Evolutionary conservation across 306 rosid genomes (phyloP), one percentile per base, ranked within the genome.

Genomic region (Prunus kanzakura): DNA sequence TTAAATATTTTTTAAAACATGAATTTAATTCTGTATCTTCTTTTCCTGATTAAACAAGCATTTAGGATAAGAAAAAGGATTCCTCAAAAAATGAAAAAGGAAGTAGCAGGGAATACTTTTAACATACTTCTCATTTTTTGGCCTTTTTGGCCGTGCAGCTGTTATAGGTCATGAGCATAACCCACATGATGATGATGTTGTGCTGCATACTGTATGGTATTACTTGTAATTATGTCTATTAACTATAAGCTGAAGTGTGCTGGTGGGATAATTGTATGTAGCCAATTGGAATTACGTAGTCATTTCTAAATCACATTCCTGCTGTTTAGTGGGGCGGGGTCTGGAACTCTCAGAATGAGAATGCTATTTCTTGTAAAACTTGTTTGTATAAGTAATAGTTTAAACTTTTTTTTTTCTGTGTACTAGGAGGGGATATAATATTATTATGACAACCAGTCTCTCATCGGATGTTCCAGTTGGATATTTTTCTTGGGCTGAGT

Each of bases 401-500:
- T 43, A 22, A 76, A 63, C 43, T 38, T 38, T 1, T 64, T 57
- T 49, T 69, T 72, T 49, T 25, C 1, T 66, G 30, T 88, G 71
- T 73, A 54, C 58, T 75, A 93, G 99, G 88, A 91, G 74, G 88
- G 98, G 98, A 76, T 89, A 89, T 84, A n/a, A 70, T 60, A 73
- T 92, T 76, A 85, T 96, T 73, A 96, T 96, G 99, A 96, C 98
- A 16, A 96, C 97, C 57, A 96, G 99, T 91, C 93, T 96, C 82
- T 92, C 93, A 76, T 96, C 98, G 81, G 97, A 96, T 84, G 98
- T 96, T 84, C 97, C 98, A 63, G 98, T 91, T 50, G 99, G 99
- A 82, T 96, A 96, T 82, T 96, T 96, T 80, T 96, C 99, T 45
- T 96, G 99, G 99, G 93, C 99, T 38, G 99, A 96, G 89, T 96